Percentiles rank a stretch among this genome's conserved stretches.
phyloP scores from a whole-genome alignment of 371 early-diverging fungal genomes.

The Mucor sp. region DNA sequence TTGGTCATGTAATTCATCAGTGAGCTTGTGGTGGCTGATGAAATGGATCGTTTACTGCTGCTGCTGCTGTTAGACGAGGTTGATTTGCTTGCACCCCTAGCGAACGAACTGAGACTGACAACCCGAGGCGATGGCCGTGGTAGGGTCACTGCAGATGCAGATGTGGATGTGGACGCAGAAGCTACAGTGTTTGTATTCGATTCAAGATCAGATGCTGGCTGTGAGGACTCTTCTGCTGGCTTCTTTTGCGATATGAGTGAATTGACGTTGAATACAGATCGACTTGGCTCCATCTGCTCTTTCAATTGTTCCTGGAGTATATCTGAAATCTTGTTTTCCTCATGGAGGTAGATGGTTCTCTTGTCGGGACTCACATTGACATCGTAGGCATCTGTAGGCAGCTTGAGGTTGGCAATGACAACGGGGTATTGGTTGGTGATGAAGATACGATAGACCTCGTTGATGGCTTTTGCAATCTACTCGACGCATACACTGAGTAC shows the following conservation, averaged over 20 bases:
- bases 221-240: background rate
- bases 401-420: constrained; percentile 68
- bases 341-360: constrained; percentile 81
- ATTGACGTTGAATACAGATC: constrained; percentile 50
- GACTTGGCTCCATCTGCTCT: constrained; percentile 60
- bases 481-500: background rate
- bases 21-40: background rate
- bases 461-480: constrained; percentile 62
- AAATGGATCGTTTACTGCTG: background rate
- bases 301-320: constrained; percentile 36
- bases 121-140: background rate
- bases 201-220: background rate
- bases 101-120: background rate
- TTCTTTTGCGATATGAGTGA: background rate
- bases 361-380: constrained; percentile 97
- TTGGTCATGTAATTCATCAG: constrained; percentile 9
- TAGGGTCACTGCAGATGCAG: background rate
- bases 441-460: constrained; percentile 76
- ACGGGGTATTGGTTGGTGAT: constrained; percentile 80
- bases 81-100: background rate
- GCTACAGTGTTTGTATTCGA: background rate
- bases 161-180: background rate
- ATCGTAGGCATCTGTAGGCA: constrained; percentile 71
- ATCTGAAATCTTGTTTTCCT: constrained; percentile 52
- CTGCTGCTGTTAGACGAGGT: background rate